Evolutionary conservation across 192 early-diverging fungal genomes (phyloP).

Genomic region (Powellomyces hirtus): DNA sequence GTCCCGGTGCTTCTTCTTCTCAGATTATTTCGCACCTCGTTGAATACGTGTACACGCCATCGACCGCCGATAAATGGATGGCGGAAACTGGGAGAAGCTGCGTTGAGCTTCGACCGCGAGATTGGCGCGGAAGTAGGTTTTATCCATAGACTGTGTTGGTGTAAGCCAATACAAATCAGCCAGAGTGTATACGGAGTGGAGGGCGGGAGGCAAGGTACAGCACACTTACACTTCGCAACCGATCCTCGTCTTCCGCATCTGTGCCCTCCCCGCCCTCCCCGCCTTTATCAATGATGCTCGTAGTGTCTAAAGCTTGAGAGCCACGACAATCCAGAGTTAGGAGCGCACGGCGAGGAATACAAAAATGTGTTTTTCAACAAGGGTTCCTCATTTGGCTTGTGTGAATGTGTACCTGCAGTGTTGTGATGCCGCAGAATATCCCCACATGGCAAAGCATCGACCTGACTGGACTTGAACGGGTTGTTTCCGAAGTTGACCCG

Average conservation of each 20-base stretch:
- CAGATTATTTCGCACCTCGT: slow-evolving; percentile 29
- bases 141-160: slow-evolving; percentile 37
- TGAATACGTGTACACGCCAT: slow-evolving; percentile 54
- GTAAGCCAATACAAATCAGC: too few relatives aligned
- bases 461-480: slow-evolving; percentile 31
- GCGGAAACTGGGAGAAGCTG: slow-evolving; percentile 61
- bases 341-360: background rate
- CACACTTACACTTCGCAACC: slow-evolving; percentile 38
- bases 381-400: background rate
- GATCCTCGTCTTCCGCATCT: slow-evolving; percentile 50
- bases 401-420: slow-evolving; percentile 19
- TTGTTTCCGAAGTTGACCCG: slow-evolving; percentile 49
- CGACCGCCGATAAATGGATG: slow-evolving; percentile 52
- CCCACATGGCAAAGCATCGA: slow-evolving; percentile 30
- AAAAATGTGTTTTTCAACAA: background rate
- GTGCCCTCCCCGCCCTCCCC: slow-evolving; percentile 17
- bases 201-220: too few relatives aligned
- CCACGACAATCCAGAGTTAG: too few relatives aligned
- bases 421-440: slow-evolving; percentile 6
- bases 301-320: slow-evolving; percentile 7
- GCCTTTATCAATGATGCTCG: slow-evolving; percentile 28
- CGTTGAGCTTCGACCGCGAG: slow-evolving; percentile 31
- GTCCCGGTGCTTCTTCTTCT: too few relatives aligned
- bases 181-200: too few relatives aligned
- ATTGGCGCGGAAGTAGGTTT: slow-evolving; percentile 37